Percentiles rank a stretch among this genome's conserved stretches.
These are phyloP conservation scores for Purpureocillium lavendulum DNA, from an alignment of 2,329 filamentous ascomycete genomes.

Conservation along the genomic window DNA sequence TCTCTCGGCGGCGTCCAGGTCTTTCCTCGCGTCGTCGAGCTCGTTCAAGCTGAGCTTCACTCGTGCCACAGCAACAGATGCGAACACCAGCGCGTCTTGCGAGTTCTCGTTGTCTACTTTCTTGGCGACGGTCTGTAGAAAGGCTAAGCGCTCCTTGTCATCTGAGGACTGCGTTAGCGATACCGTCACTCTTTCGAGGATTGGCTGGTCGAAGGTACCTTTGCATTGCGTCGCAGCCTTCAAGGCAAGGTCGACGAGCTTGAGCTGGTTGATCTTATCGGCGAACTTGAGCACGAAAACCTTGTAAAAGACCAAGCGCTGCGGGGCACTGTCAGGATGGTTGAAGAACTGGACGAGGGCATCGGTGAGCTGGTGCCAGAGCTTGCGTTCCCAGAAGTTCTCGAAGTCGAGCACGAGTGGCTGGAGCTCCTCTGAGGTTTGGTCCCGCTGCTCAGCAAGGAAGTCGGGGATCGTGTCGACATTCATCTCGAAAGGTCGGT, in stretches of 20 bases:
- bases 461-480: constrained; percentile 85
- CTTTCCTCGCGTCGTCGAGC: constrained; percentile 73
- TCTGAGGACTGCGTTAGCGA: constrained; percentile 43
- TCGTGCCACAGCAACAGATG: constrained; percentile 79
- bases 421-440: constrained; percentile 81
- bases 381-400: constrained; percentile 94
- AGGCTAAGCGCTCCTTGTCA: constrained; percentile 75
- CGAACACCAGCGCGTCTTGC: constrained; percentile 93
- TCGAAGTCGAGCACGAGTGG: constrained; percentile 85
- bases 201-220: constrained; percentile 50
- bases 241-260: constrained; percentile 85
- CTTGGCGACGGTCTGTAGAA: constrained; percentile 73
- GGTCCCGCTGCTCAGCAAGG: constrained; percentile 81
- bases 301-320: constrained; percentile 87
- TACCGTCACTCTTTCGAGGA: constrained; percentile 4
- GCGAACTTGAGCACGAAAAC: constrained; percentile 93
- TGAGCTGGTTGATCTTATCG: constrained; percentile 98
- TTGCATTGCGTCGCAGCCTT: constrained; percentile 79
- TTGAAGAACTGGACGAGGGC: constrained; percentile 83
- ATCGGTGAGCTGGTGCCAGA: constrained; percentile 98
- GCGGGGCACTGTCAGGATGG: constrained; percentile 67
- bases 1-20: constrained; percentile 78
- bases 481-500: constrained; percentile 51
- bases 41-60: constrained; percentile 77
- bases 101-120: constrained; percentile 89